These are phyloP conservation scores for Verticillium nonalfalfae DNA, from an alignment of 2,329 filamentous ascomycete genomes.

Conservation along the genomic window DNA sequence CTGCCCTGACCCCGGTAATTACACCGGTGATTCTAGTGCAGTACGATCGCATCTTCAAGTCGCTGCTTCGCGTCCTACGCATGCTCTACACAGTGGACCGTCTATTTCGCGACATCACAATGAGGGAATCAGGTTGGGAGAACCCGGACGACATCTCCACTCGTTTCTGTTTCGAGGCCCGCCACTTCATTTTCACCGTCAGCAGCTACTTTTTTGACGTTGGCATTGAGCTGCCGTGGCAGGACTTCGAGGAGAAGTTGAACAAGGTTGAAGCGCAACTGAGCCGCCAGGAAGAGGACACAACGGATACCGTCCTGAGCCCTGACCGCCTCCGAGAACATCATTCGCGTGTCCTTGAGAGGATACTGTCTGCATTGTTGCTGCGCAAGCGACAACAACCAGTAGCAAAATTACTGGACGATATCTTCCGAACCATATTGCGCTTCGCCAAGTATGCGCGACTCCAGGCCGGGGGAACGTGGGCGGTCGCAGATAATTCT, in stretches of 20 bases:
- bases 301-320: conserved; percentile 46
- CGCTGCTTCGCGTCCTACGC: conserved; percentile 69
- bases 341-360: conserved; percentile 68
- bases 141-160: conserved; percentile 31
- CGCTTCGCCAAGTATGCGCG: conserved; percentile 54
- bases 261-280: conserved; percentile 50
- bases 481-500: conserved; percentile 16
- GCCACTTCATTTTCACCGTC: conserved; percentile 70
- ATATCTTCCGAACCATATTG: conserved; percentile 68
- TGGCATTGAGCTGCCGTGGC: conserved; percentile 70
- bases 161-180: conserved; percentile 68
- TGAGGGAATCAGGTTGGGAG: conserved; percentile 24
- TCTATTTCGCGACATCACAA: conserved; percentile 52
- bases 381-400: conserved; percentile 70
- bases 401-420: conserved; percentile 66
- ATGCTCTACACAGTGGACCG: conserved; percentile 71
- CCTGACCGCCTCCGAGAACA: conserved; percentile 61
- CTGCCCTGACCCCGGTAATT: conserved; percentile 66
- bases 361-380: conserved; percentile 67
- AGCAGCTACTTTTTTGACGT: conserved; percentile 75
- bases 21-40: conserved; percentile 64
- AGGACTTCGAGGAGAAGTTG: conserved; percentile 60
- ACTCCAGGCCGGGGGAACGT: conserved; percentile 29
- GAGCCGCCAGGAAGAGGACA: conserved; percentile 25
- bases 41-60: conserved; percentile 81